Evolutionary conservation across 2,329 filamentous ascomycete genomes (phyloP), one percentile per base, ranked within the genome.

Genomic region (Colletotrichum incanum): DNA sequence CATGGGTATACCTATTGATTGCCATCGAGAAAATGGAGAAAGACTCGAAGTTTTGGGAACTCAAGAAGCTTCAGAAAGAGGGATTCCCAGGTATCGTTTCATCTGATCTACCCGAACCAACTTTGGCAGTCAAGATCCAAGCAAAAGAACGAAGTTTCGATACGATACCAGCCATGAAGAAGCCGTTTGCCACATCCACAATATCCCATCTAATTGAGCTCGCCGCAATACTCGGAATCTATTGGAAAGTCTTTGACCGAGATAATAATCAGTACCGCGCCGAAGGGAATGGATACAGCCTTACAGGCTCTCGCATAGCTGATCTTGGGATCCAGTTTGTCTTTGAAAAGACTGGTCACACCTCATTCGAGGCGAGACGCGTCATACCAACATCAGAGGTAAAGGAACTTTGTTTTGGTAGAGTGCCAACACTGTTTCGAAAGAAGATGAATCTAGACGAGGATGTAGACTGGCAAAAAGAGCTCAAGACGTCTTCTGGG

Each of bases 181-280:
- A 77, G 67, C 82, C 81, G 0, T 83, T 80, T 54, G 82, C 81
- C 3, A 82, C 76, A 2, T 81, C 78, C 5, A 82, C 80, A 1
- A 80, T 83, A 7, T 80, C 76, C 3, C 80, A 83, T 49, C 65
- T 83, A 0, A 74, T 83, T 0, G 80, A 82, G 72, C 77, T 82
- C 9, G 80, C 79, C 0, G 78, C 77, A 5, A 77, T 83, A 71
- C 71, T 83, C 0, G 81, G 84, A 1, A 76, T 85, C 2, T 78
- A 84, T 65, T 85, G 84, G 84, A 84, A 79, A 49, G 78, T 79
- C 0, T 85, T 85, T 43, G 80, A 84, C 28, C 77, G 79, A 2
- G 77, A 76, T 14, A 73, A 76, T 3, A 80, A 84, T 74, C 79
- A 80, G 23, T 78, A 84, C 4, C 79, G 78, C 5, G 81, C 81